phyloP scores from a whole-genome alignment of 2,329 filamentous ascomycete genomes.

The Fusarium sp. region DNA sequence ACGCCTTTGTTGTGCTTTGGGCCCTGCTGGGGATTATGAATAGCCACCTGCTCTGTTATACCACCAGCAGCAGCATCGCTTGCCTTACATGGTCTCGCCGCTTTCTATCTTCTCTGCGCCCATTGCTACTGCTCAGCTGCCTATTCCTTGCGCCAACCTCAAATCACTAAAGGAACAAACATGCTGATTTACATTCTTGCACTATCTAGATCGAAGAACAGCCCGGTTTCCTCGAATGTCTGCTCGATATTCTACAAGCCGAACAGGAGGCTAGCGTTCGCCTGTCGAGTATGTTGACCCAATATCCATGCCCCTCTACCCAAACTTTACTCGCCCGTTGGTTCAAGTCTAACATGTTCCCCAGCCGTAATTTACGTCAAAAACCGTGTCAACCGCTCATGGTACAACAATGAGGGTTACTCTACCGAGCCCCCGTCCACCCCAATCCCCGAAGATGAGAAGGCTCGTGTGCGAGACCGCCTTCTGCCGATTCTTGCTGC shows the following conservation, averaged over 20 bases:
- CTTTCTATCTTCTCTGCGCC: conserved; percentile 20
- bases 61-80: background rate
- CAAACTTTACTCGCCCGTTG: conserved; percentile 39
- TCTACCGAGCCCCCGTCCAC: conserved; percentile 67
- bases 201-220: conserved; percentile 82
- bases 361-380: conserved; percentile 97
- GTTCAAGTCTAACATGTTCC: conserved; percentile 24
- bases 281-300: conserved; percentile 78
- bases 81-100: background rate
- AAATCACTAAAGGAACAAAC: conserved; percentile 1
- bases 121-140: conserved; percentile 24
- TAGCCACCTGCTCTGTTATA: background rate
- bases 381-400: conserved; percentile 94
- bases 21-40: background rate
- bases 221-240: conserved; percentile 87
- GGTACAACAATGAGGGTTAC: conserved; percentile 81
- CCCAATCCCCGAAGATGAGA: conserved; percentile 88
- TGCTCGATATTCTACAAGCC: conserved; percentile 88
- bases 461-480: conserved; percentile 85
- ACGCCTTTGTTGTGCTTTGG: conserved; percentile 10
- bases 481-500: conserved; percentile 89
- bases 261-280: conserved; percentile 89
- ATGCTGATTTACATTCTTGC: conserved; percentile 38
- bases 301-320: conserved; percentile 7
- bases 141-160: conserved; percentile 29